Base-by-base conservation (phyloP, 2,329 filamentous ascomycete species). In the Colletotrichum tabaci region DNA sequence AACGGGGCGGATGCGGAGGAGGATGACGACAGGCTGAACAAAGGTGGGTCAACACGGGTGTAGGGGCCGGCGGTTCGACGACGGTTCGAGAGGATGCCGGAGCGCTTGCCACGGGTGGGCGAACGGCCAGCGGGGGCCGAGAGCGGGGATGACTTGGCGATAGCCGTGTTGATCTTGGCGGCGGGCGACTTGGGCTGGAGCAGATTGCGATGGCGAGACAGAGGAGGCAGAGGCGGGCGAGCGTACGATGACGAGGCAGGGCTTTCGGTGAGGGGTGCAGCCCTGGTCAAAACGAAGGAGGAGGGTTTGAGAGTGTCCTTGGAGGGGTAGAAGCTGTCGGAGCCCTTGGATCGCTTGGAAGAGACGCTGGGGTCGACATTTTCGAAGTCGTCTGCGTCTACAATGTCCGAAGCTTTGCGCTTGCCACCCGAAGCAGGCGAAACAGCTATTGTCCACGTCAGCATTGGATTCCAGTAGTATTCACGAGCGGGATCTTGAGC, bases 91-190 rank as follows among this genome's bases (percentile, higher is more conserved):
- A 94, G 86, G 74, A 94, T 89, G 62, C 90, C 89, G 38, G 91
- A 85, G 72, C 91, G 89, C 83, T 94, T 95, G 77, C 82, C 82
- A 61, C 92, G 86, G n/a, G 88, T 93, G 2, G 94, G 94, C 3
- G 94, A 96, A 73, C 94, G 93, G 58, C 94, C 93, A 75, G 93
- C 93, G 50, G 93, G 92, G n/a, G 92, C 90, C 57, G 90, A 86
- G 21, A 89, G 83, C 15, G 90, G 87, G 16, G 88, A 84, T 0
- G 89, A 86, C 74, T 85, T 86, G 72, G 84, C 75, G 72, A 83
- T 79, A 67, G 76, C 77, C 9, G 83, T 82, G 79, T 83, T 86
- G 67, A 87, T 75, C 75, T 83, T 88, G 50, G 82, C 74, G 63
- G 83, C 79, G 18, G 87, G 88, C 5, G 88, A 89, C 77, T 85